Evolutionary conservation across 345 rosid genomes (phyloP).

Genomic region (Physaria fendleri): DNA sequence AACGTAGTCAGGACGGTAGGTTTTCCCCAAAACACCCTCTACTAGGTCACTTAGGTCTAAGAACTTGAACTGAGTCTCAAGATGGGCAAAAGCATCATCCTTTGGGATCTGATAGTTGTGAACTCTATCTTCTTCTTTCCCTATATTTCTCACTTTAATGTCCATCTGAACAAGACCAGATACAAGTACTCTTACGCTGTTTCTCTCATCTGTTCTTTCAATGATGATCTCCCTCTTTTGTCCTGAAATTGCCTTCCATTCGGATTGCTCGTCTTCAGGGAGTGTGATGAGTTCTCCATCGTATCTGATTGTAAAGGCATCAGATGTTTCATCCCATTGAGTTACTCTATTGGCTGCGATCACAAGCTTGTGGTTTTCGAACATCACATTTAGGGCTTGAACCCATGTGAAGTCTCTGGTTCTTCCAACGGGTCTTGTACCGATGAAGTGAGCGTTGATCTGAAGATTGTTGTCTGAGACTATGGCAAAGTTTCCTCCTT

Average conservation of each 20-base stretch:
- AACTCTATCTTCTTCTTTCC: conserved; percentile 50
- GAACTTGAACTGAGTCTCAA: conserved; percentile 76
- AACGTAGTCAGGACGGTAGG: conserved; percentile 53
- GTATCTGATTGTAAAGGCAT: conserved; percentile 48
- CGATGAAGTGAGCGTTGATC: conserved; percentile 85
- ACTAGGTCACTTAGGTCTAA: conserved; percentile 44
- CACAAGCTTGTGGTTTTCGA: conserved; percentile 57
- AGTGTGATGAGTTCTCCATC: conserved; percentile 46
- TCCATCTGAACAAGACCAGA: conserved; percentile 51
- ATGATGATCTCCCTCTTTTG: conserved; percentile 42
- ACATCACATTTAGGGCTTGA: conserved; percentile 69
- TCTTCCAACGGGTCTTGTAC: conserved; percentile 68
- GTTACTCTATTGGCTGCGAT: conserved; percentile 50
- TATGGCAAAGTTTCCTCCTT: conserved; percentile 79
- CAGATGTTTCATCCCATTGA: conserved; percentile 51
- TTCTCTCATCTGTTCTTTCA: conserved; percentile 59
- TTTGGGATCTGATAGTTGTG: conserved; percentile 66
- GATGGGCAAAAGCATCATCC: conserved; percentile 61
- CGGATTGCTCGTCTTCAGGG: conserved; percentile 58
- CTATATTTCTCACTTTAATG: conserved; percentile 52
- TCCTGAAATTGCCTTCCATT: conserved; percentile 39
- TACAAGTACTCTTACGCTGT: conserved; percentile 45
- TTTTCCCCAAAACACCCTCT: conserved; percentile 78
- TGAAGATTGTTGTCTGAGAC: conserved; percentile 70
- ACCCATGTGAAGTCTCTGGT: conserved; percentile 92